These are phyloP conservation scores for Fusarium algeriense DNA, from an alignment of 2,329 filamentous ascomycete genomes.

Conservation along the genomic window DNA sequence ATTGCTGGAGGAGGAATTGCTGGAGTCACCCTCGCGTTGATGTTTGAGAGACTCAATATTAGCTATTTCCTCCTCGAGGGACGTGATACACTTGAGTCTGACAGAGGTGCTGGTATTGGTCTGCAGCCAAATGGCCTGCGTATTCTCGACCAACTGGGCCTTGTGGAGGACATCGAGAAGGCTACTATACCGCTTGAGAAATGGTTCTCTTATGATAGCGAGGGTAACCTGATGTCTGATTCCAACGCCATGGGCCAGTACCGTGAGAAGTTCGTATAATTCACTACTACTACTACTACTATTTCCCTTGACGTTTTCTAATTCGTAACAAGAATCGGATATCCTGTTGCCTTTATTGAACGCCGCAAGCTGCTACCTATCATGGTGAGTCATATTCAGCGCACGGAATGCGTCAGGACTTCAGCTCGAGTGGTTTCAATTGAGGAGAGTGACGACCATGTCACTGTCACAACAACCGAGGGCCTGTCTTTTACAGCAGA, in stretches of 20 bases:
- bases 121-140: conserved; percentile 1
- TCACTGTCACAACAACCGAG: neutral
- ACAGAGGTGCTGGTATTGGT: conserved; percentile 5
- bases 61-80: conserved; percentile 2
- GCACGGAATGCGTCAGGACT: neutral
- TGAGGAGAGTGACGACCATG: neutral
- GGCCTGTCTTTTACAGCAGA: neutral
- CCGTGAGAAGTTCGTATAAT: neutral
- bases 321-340: neutral
- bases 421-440: neutral
- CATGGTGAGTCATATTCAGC: neutral
- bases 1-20: neutral
- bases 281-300: too few species aligned
- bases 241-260: neutral
- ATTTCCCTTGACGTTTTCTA: neutral
- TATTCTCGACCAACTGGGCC: neutral
- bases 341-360: neutral
- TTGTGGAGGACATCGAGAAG: neutral
- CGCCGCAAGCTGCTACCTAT: neutral
- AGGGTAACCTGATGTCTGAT: neutral
- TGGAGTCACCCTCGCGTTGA: neutral
- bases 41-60: conserved; percentile 1
- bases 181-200: neutral
- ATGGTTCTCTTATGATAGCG: conserved; percentile 2
- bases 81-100: neutral